Percentiles rank a stretch among this genome's conserved stretches.
These are phyloP conservation scores for Solanum corneliomulleri DNA, from an alignment of 257 asterid species.

Conservation along the genomic window DNA sequence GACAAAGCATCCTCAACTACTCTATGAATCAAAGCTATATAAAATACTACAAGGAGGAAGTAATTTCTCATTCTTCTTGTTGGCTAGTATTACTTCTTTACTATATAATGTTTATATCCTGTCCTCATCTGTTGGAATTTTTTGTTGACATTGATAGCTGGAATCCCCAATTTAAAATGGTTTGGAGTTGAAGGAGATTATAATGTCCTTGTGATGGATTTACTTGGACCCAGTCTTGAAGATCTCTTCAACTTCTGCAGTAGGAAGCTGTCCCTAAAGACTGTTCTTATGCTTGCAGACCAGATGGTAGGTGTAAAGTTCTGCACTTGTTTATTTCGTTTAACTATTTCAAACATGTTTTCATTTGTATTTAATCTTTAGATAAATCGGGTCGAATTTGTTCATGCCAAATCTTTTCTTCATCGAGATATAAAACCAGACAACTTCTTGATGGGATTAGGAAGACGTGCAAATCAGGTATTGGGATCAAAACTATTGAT, in stretches of 20 bases:
- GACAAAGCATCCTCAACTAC: slow-evolving; percentile 76
- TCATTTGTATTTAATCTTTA: slow-evolving; percentile 10
- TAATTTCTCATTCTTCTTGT: slow-evolving; percentile 21
- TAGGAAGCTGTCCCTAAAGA: slow-evolving; percentile 73
- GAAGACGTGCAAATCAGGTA: slow-evolving; percentile 86
- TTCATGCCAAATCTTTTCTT: slow-evolving; percentile 64
- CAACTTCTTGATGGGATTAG: slow-evolving; percentile 82
- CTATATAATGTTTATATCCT: neutral
- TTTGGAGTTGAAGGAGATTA: slow-evolving; percentile 94
- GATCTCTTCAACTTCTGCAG: slow-evolving; percentile 84
- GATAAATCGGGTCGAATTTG: slow-evolving; percentile 67
- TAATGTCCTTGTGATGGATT: slow-evolving; percentile 86
- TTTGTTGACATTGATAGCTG: slow-evolving; percentile 36
- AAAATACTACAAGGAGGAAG: slow-evolving; percentile 84
- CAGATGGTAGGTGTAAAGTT: slow-evolving; percentile 44
- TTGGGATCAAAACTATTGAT: neutral
- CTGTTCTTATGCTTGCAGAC: slow-evolving; percentile 93
- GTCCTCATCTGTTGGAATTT: neutral
- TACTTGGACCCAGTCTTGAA: slow-evolving; percentile 90
- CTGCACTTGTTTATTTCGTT: neutral
- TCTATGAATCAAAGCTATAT: slow-evolving; percentile 70
- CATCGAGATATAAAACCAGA: slow-evolving; percentile 90
- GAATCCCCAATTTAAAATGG: slow-evolving; percentile 74
- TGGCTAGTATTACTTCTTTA: neutral
- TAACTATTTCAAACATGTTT: neutral